Base-by-base conservation (phyloP, 345 rosid species). In the Erodium maritimum region DNA sequence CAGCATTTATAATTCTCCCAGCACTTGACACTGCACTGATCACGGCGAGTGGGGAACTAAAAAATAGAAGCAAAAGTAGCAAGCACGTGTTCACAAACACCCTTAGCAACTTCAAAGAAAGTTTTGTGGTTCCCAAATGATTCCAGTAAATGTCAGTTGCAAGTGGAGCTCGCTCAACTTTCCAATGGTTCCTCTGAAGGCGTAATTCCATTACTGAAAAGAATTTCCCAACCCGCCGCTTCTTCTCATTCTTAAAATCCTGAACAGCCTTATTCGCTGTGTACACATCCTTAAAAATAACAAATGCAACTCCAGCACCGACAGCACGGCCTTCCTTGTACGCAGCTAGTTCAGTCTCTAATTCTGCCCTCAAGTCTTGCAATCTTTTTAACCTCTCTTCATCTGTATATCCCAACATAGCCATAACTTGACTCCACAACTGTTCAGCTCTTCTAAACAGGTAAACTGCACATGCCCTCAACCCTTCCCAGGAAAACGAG, bases 81-180 rank as follows among this genome's bases (percentile, higher is more conserved):
- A 93, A 80, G 77, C 94, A 89, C 0, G 91, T 74, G 69, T 89
- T 93, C 22, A 89, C 97, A 74, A 83, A 67, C 66, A 87, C 83
- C 64, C 96, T 82, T 62, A 91, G 70, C 23, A 83, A 56, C 50
- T 71, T 83, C 63, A 85, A 65, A 1, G 95, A 91, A 34, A 82
- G 58, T 68, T 89, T 89, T 24, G 99, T 79, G 21, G 82, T 66
- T 48, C 99, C 99, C 79, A 93, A 69, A 82, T 93, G 83, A 60
- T 87, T 93, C 99, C 99, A 89, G 67, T 93, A 89, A 50, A 93
- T 93, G 68, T 93, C 99, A 18, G 97, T 75, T 17, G 99, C 97
- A 71, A 89, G 71, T 0, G 97, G 96, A 9, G 99, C 97, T 74
- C 97, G 79, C 52, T 89, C 97, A 5, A 93, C 97, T 80, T 83